Evolutionary conservation across 2,329 filamentous ascomycete species (phyloP), one percentile per base, ranked within the genome.

Genomic region (Apiospora aurea): DNA sequence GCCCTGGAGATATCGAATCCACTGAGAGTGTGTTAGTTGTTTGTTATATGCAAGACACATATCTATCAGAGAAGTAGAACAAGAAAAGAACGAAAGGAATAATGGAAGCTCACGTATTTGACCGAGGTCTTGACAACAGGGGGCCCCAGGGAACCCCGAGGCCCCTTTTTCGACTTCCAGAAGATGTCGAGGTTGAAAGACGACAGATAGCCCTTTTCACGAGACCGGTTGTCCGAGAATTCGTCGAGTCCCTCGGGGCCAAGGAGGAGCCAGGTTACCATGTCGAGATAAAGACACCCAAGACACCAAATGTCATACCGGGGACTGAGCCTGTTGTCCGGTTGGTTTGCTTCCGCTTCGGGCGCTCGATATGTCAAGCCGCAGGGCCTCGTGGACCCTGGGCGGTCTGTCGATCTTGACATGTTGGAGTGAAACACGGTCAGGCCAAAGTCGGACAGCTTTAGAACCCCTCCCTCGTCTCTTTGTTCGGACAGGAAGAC

Each of bases 231-330:
- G 2, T 61, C 53, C 2, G 38, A 16, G 8, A 61, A 61, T n/a
- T 38, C 29, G 0, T 61, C 21, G 18, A 61, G 16, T 2, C 53
- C 53, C 6, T 21, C 21, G 18, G 53, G 10, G 16, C 53, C 53
- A 61, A 61, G 53, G 21, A 61, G 53, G 29, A 61, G 29, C 53
- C 53, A 61, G 1, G 53, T 61, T 16, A 61, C 16, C 53, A 61
- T 61, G 29, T 61, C 53, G 16, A 61, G 53, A 34, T 61, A 61
- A 38, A 61, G 53, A 21, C 53, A 61, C 3, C 53, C 53, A n/a
- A 61, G 53, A n/a, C 53, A 61, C 53, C 53, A 61, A 61, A 61
- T 61, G 7, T 61, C 53, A 21, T 61, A 61, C 18, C 53, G 29
- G 16, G 53, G 53, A 29, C 53, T 61, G 7, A 61, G 34, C 4